Evolutionary conservation across 2,329 filamentous ascomycete genomes (phyloP), one percentile per base, ranked within the genome.

Genomic region (Chrysoporthe puriensis): DNA sequence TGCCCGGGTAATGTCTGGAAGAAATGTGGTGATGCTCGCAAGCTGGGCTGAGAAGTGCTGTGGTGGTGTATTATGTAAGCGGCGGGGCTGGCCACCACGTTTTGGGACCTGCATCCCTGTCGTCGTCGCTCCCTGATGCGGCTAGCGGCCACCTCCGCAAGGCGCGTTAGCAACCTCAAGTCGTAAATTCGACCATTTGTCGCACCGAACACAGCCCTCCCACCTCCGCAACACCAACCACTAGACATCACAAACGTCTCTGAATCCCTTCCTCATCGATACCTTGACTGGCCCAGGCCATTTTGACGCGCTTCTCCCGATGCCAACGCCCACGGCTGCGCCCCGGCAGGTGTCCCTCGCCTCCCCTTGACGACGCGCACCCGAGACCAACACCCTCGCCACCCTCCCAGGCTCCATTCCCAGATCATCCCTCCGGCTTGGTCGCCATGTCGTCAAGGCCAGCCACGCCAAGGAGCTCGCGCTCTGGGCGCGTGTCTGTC

Each of bases 401-500:
- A 64, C 14, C 58, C 32, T 32, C 6, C 40, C 18, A 34, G 18
- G 50, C 57, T 32, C 56, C 50, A 62, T 65, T 44, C 48, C 21
- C 44, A 62, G 18, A 40, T 40, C 58, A 46, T 46, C 62, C 26
- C 40, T 62, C 18, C 40, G 16, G 3, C 43, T n/a, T 18, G 40
- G 44, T 26, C 52, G 62, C 62, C 58, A 70, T 70, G 68, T 64
- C 68, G 42, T 68, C 68, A 18, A 62, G 68, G 34, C 68, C 66
- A 44, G 57, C 62, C 48, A 70, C 68, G 42, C 68, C 68, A 40
- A 66, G 68, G 68, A 68, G 62, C 68, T 70, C 68, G 18, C 68
- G 68, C 59, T 63, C 68, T 56, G 68, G 65, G 13, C 68, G 63
- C 78, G 83, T 66, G 83, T 83, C 63, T 80, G 84, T 54, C 83